phyloP scores from a whole-genome alignment of 306 rosid species.

The Trifolium fragiferum region DNA sequence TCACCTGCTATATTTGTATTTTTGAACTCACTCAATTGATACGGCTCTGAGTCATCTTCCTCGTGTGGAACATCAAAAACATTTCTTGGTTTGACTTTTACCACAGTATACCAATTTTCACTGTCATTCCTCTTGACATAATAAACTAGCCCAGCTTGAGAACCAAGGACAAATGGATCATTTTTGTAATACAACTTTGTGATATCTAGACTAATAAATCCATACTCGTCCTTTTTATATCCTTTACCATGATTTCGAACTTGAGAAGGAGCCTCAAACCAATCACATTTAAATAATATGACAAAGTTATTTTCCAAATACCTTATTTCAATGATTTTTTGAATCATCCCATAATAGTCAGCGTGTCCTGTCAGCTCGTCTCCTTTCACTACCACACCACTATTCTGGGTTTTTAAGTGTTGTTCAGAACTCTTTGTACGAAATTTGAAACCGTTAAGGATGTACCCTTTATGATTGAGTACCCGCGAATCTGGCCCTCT shows the following conservation, averaged over 20 bases:
- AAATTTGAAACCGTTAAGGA: neutral
- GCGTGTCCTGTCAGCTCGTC: neutral
- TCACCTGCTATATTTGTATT: neutral
- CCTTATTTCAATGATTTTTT: neutral
- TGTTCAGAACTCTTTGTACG: neutral
- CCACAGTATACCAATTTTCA: neutral
- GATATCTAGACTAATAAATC: constrained; percentile 9
- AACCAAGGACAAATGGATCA: constrained; percentile 18
- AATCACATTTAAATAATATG: constrained; percentile 19
- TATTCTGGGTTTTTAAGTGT: neutral
- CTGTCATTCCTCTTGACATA: constrained; percentile 1
- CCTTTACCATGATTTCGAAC: neutral
- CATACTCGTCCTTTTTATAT: neutral
- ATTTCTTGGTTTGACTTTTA: constrained; percentile 1
- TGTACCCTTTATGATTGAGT: neutral
- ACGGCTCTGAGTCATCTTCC: neutral
- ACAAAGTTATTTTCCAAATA: neutral
- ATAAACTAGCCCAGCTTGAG: constrained; percentile 12
- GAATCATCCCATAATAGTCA: neutral
- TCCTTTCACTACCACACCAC: constrained; percentile 5
- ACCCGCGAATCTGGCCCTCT: neutral
- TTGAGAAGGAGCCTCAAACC: constrained; percentile 20
- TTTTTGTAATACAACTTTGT: neutral
- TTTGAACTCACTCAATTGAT: neutral
- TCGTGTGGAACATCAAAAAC: neutral